These are phyloP conservation scores for Perilla frutescens DNA, from an alignment of 257 asterid species.

Conservation along the genomic window DNA sequence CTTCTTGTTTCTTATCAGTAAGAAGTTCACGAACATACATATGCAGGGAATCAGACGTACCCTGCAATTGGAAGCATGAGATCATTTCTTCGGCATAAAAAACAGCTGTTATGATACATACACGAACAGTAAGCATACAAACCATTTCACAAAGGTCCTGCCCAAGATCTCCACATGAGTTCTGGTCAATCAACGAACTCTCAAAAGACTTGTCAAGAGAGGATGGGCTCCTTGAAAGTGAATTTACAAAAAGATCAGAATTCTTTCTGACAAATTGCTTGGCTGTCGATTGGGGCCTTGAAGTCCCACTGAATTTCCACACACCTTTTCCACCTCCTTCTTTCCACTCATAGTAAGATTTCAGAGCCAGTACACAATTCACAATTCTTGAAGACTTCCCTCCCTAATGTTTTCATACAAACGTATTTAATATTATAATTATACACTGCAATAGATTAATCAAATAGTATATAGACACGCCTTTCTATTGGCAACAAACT, in stretches of 20 bases:
- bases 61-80: slow-evolving; percentile 49
- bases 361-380: slow-evolving; percentile 75
- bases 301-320: slow-evolving; percentile 68
- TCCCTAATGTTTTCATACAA: slow-evolving; percentile 55
- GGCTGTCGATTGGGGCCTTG: slow-evolving; percentile 55
- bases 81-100: slow-evolving; percentile 24
- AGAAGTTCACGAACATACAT: slow-evolving; percentile 59
- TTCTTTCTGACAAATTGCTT: slow-evolving; percentile 62
- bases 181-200: slow-evolving; percentile 30
- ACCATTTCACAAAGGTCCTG: slow-evolving; percentile 53
- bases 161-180: slow-evolving; percentile 43
- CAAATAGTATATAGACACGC: neutral
- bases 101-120: slow-evolving; percentile 4
- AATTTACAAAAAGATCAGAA: slow-evolving; percentile 68
- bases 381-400: slow-evolving; percentile 84
- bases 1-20: slow-evolving; percentile 68
- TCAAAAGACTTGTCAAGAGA: slow-evolving; percentile 52
- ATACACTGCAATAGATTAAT: neutral
- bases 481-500: neutral
- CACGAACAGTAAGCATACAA: slow-evolving; percentile 35
- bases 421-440: neutral
- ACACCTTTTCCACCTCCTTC: slow-evolving; percentile 74
- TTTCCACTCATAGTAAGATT: slow-evolving; percentile 78
- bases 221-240: slow-evolving; percentile 63
- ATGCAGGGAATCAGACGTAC: slow-evolving; percentile 49